Percentiles rank a stretch among this genome's conserved stretches.
phyloP scores from a whole-genome alignment of 2,329 filamentous ascomycete species.

The Sphaceloma murrayae region DNA sequence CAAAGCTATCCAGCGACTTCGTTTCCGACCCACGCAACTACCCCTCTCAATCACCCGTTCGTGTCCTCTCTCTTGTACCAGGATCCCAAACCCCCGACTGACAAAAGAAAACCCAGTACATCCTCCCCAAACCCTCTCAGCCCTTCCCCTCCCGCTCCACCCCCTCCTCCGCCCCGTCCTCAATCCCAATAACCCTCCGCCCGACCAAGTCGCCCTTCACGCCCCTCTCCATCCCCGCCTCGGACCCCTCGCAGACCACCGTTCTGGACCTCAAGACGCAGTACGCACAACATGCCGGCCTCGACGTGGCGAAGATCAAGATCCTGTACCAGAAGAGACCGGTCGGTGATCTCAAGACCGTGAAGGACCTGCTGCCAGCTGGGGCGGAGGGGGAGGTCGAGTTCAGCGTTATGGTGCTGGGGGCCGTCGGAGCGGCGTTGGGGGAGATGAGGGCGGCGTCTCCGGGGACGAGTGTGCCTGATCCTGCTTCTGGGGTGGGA shows the following conservation, averaged over 20 bases:
- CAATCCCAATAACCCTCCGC: constrained; percentile 53
- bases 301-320: constrained; percentile 71
- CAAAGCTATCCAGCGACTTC: constrained; percentile 81
- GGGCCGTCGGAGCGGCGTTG: constrained; percentile 19
- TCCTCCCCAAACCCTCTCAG: constrained; percentile 54
- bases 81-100: constrained; percentile 18
- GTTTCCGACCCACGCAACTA: constrained; percentile 76
- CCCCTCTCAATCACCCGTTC: constrained; percentile 67
- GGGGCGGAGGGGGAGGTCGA: constrained; percentile 46
- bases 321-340: constrained; percentile 83
- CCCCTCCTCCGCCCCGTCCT: constrained; percentile 29
- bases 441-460: constrained; percentile 29
- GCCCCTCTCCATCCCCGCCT: constrained; percentile 53
- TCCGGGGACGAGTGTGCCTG: constrained; percentile 32
- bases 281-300: constrained; percentile 53
- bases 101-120: constrained; percentile 46
- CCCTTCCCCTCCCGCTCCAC: constrained; percentile 45
- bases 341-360: constrained; percentile 62
- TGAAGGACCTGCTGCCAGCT: constrained; percentile 56
- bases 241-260: constrained; percentile 50
- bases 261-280: constrained; percentile 68
- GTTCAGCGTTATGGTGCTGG: constrained; percentile 76
- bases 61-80: constrained; percentile 26
- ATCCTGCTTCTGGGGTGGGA: too few relatives aligned
- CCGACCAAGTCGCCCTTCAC: constrained; percentile 67